A percentile compares a stretch with the other conserved stretches of the same genome.
Conservation (phyloP, 306 rosid genomes). For the Begonia peltatifolia region DNA sequence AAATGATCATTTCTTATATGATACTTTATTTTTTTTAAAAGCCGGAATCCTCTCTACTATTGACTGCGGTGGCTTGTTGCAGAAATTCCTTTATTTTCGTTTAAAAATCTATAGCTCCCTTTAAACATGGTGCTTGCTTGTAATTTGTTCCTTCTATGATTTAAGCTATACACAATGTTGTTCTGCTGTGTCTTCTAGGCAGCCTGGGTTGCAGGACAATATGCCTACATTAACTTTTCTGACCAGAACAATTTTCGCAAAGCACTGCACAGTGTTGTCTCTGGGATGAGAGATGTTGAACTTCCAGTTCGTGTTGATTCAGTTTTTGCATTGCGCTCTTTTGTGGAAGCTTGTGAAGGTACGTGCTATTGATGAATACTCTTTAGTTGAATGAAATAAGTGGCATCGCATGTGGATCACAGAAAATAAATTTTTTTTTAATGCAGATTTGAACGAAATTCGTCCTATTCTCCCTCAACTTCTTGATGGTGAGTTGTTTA, state of each 20-base stretch:
- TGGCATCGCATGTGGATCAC: neutral
- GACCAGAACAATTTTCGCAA: slow-evolving; percentile 77
- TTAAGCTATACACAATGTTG: too few relatives aligned
- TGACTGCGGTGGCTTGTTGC: too few relatives aligned
- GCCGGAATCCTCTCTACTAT: too few relatives aligned
- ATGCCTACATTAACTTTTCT: slow-evolving; percentile 66
- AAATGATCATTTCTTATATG: too few relatives aligned
- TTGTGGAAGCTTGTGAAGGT: slow-evolving; percentile 92
- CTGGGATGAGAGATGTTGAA: slow-evolving; percentile 82
- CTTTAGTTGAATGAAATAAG: neutral
- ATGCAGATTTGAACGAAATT: slow-evolving; percentile 79
- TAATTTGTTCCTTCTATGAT: too few relatives aligned
- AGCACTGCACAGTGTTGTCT: slow-evolving; percentile 77
- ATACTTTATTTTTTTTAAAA: too few relatives aligned
- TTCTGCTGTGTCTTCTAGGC: slow-evolving; percentile 31
- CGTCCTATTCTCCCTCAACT: slow-evolving; percentile 90
- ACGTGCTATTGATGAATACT: neutral
- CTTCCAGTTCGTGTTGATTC: slow-evolving; percentile 98
- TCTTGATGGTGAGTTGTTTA: slow-evolving; percentile 58
- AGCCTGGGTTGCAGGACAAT: slow-evolving; percentile 98
- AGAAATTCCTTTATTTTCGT: too few relatives aligned
- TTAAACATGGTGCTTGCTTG: too few relatives aligned
- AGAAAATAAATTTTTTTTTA: neutral
- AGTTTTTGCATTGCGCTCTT: slow-evolving; percentile 86
- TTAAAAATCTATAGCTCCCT: too few relatives aligned